Percentiles rank a stretch among this genome's conserved stretches.
These are phyloP conservation scores for Gracilariopsis chorda DNA, from an alignment of 23 red algal genomes.

Conservation along the genomic window DNA sequence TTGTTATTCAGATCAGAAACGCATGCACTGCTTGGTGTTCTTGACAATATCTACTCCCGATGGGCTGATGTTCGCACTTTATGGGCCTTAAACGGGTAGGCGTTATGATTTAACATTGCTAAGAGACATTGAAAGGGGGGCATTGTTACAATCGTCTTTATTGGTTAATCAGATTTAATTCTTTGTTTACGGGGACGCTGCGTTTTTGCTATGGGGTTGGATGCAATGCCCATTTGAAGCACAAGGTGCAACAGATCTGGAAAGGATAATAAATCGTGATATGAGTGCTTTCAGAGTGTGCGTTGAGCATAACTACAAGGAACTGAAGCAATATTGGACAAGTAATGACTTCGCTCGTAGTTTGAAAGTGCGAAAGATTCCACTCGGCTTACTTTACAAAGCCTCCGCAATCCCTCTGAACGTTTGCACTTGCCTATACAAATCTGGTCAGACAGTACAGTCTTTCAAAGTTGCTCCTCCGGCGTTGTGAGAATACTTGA, in stretches of 20 bases:
- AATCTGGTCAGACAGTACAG: too few relatives aligned
- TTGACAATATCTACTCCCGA: constrained; percentile 35
- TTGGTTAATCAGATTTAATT: background rate
- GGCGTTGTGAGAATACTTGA: too few relatives aligned
- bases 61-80: constrained; percentile 33
- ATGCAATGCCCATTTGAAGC: too few relatives aligned
- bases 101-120: background rate
- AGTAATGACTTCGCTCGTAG: background rate
- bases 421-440: too few relatives aligned
- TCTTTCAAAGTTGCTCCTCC: too few relatives aligned
- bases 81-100: constrained; percentile 8
- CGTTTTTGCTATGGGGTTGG: too few relatives aligned
- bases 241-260: background rate
- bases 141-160: background rate
- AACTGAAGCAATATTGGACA: background rate
- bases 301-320: constrained; percentile 1
- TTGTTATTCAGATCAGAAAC: too few relatives aligned
- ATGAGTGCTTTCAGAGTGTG: background rate
- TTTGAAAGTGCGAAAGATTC: too few relatives aligned
- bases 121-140: background rate
- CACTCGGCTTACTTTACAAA: too few relatives aligned
- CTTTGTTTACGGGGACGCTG: too few relatives aligned
- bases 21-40: too few relatives aligned
- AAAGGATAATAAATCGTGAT: background rate
- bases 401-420: too few relatives aligned